Evolutionary conservation across 306 rosid genomes (phyloP).

Genomic region (Trifolium fragiferum): DNA sequence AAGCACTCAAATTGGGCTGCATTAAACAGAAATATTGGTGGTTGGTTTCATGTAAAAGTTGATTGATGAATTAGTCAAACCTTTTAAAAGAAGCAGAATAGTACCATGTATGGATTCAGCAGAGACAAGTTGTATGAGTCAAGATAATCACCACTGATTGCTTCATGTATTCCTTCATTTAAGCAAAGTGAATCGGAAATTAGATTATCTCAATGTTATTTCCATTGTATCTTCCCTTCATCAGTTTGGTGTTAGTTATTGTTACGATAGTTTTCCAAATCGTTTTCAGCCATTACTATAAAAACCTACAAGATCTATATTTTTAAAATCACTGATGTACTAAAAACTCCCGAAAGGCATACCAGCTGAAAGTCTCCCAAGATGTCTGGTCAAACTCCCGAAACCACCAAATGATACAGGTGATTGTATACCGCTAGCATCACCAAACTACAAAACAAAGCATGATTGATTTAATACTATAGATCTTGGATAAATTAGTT

Average conservation of each 20-base stretch:
- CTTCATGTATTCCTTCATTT: slow-evolving; percentile 82
- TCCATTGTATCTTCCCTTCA: slow-evolving; percentile 24
- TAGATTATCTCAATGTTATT: slow-evolving; percentile 23
- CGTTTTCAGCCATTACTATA: neutral
- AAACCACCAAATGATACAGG: slow-evolving; percentile 96
- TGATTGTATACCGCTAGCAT: slow-evolving; percentile 95
- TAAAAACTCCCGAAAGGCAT: slow-evolving; percentile 12
- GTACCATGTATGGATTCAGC: slow-evolving; percentile 93
- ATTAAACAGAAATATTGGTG: slow-evolving; percentile 33
- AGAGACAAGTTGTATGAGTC: slow-evolving; percentile 80
- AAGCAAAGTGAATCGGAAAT: slow-evolving; percentile 31
- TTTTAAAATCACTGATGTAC: slow-evolving; percentile 5
- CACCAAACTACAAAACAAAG: slow-evolving; percentile 80
- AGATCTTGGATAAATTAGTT: slow-evolving; percentile 37
- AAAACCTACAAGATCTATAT: neutral
- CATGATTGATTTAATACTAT: slow-evolving; percentile 35
- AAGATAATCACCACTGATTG: slow-evolving; percentile 71
- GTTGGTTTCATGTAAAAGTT: slow-evolving; percentile 34
- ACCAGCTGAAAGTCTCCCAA: slow-evolving; percentile 83
- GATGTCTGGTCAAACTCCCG: slow-evolving; percentile 95
- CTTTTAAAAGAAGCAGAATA: slow-evolving; percentile 22
- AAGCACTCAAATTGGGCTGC: slow-evolving; percentile 94
- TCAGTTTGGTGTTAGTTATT: slow-evolving; percentile 7
- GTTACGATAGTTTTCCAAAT: slow-evolving; percentile 1
- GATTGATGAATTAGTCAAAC: slow-evolving; percentile 24